Percentiles rank a stretch among this genome's conserved stretches.
phyloP scores from a whole-genome alignment of 2,329 filamentous ascomycete species.

The Penicillium sp. region DNA sequence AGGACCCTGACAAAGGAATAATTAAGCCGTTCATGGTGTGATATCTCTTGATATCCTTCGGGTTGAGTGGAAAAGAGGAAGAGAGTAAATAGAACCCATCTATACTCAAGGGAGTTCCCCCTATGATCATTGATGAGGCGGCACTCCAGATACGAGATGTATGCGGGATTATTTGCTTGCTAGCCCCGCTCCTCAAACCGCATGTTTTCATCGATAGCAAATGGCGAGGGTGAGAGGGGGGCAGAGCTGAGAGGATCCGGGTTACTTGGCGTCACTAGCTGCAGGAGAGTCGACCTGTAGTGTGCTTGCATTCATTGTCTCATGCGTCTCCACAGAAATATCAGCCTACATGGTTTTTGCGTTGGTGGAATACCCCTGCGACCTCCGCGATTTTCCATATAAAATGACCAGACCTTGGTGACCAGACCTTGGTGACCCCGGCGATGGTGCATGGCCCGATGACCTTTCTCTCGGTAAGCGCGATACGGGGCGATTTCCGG shows the following conservation, averaged over 20 bases:
- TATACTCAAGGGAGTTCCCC: neutral
- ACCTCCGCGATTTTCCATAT: neutral
- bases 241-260: slow-evolving; percentile 3
- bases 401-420: neutral
- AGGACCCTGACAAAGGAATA: neutral
- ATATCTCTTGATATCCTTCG: neutral
- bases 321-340: slow-evolving; percentile 5
- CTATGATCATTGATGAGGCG: neutral
- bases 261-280: slow-evolving; percentile 6
- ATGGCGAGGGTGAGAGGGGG: neutral
- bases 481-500: neutral
- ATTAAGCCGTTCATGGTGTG: neutral
- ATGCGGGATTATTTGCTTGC: neutral
- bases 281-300: slow-evolving; percentile 12
- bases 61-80: neutral
- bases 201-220: neutral
- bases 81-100: neutral
- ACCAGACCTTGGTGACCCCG: neutral
- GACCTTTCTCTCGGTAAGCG: slow-evolving; percentile 4
- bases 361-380: neutral
- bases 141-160: neutral
- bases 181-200: neutral
- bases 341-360: neutral
- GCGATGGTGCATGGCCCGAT: slow-evolving; percentile 2
- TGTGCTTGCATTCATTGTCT: neutral